phyloP scores from a whole-genome alignment of 169 alveolate species.

The Besnoitia besnoiti region DNA sequence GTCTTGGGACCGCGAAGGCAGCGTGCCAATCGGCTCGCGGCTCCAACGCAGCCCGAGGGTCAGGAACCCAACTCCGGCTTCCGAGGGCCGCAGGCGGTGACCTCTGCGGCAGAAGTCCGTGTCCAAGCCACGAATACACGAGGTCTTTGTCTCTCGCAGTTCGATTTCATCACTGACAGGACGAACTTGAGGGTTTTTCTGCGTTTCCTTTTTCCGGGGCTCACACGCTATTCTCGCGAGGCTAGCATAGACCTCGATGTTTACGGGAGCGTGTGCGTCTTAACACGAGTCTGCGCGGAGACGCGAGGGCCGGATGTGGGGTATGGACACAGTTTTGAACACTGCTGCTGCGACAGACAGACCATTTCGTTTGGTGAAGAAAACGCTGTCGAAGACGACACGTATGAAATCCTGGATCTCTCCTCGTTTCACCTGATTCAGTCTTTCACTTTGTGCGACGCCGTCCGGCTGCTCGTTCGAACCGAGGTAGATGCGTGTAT shows the following conservation, averaged over 20 bases:
- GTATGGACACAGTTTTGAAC: conserved; percentile 28
- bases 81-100: neutral
- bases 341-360: neutral
- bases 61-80: neutral
- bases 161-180: conserved; percentile 5
- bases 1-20: neutral
- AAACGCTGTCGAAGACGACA: neutral
- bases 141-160: neutral
- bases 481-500: conserved; percentile 9
- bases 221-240: neutral
- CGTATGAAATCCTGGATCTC: neutral
- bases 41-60: neutral
- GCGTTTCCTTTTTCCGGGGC: neutral
- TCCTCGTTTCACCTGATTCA: conserved; percentile 17
- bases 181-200: neutral
- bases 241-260: conserved; percentile 2
- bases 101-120: neutral
- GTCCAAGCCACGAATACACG: neutral
- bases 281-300: neutral
- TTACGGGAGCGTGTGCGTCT: neutral
- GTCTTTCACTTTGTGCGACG: neutral
- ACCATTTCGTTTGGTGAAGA: neutral
- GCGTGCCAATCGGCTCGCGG: neutral
- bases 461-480: neutral
- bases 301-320: conserved; percentile 19